These are phyloP conservation scores for Lanzia echinophila DNA, from an alignment of 2,329 filamentous ascomycete genomes.

Conservation along the genomic window DNA sequence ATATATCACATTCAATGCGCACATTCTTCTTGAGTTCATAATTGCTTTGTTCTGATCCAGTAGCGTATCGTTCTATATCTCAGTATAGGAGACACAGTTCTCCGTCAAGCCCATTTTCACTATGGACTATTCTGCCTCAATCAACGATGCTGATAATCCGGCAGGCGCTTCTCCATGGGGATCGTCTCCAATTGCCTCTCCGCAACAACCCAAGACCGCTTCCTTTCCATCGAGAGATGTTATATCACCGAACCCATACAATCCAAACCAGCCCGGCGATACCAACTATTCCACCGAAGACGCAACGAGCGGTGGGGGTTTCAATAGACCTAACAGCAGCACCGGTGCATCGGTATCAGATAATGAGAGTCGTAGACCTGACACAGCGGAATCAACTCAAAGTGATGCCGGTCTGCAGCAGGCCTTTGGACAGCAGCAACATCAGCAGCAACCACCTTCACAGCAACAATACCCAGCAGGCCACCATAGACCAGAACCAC, in stretches of 20 bases:
- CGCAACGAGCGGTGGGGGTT: conserved; percentile 18
- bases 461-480: conserved; percentile 29
- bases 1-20: not conserved
- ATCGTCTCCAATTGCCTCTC: conserved; percentile 28
- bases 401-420: conserved; percentile 26
- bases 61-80: conserved; percentile 1
- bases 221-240: conserved; percentile 23
- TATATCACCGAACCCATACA: conserved; percentile 26
- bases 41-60: conserved; percentile 5
- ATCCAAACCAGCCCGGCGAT: conserved; percentile 14
- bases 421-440: conserved; percentile 29
- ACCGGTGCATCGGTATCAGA: conserved; percentile 23
- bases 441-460: conserved; percentile 14
- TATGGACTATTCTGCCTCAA: conserved; percentile 62
- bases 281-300: conserved; percentile 25
- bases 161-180: conserved; percentile 57
- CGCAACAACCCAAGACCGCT: conserved; percentile 24
- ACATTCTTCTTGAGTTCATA: not conserved
- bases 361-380: conserved; percentile 24
- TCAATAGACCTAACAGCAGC: conserved; percentile 24
- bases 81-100: conserved; percentile 13
- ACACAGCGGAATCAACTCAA: conserved; percentile 25
- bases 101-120: conserved; percentile 4
- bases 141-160: conserved; percentile 51
- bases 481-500: conserved; percentile 29